These are phyloP conservation scores for Collybiopsis luxurians DNA, from an alignment of 768 basidiomycete species.

Conservation along the genomic window DNA sequence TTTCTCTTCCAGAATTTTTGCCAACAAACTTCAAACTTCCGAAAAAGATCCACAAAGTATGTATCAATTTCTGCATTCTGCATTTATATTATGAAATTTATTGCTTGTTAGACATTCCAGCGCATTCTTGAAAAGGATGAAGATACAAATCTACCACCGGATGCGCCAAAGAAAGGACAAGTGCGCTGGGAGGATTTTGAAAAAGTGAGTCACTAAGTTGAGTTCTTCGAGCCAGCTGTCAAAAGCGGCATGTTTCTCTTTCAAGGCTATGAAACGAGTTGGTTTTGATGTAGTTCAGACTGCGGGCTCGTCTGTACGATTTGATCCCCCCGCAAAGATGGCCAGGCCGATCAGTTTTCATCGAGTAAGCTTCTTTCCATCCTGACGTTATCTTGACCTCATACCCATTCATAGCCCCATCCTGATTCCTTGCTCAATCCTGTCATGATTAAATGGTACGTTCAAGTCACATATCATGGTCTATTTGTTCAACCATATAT, in stretches of 20 bases:
- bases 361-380: slow-evolving; percentile 6
- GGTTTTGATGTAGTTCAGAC: slow-evolving; percentile 13
- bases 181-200: slow-evolving; percentile 17
- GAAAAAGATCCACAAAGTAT: slow-evolving; percentile 12
- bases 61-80: too few species aligned
- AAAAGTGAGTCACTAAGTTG: slow-evolving; percentile 5
- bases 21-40: slow-evolving; percentile 13
- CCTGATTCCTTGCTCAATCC: slow-evolving; percentile 14
- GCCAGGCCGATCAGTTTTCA: slow-evolving; percentile 16
- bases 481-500: not conserved
- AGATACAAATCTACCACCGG: not conserved
- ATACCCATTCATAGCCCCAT: slow-evolving; percentile 10
- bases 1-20: slow-evolving; percentile 11
- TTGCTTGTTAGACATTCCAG: slow-evolving; percentile 11
- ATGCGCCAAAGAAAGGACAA: slow-evolving; percentile 9
- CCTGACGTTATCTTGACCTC: not conserved
- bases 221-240: not conserved
- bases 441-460: slow-evolving; percentile 6
- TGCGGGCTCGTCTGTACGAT: slow-evolving; percentile 15
- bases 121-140: slow-evolving; percentile 11
- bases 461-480: not conserved
- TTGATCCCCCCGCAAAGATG: slow-evolving; percentile 14
- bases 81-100: too few species aligned
- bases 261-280: slow-evolving; percentile 14
- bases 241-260: not conserved